Conservation (phyloP, 2,329 filamentous ascomycete genomes). For the Pseudocercospora musae region DNA sequence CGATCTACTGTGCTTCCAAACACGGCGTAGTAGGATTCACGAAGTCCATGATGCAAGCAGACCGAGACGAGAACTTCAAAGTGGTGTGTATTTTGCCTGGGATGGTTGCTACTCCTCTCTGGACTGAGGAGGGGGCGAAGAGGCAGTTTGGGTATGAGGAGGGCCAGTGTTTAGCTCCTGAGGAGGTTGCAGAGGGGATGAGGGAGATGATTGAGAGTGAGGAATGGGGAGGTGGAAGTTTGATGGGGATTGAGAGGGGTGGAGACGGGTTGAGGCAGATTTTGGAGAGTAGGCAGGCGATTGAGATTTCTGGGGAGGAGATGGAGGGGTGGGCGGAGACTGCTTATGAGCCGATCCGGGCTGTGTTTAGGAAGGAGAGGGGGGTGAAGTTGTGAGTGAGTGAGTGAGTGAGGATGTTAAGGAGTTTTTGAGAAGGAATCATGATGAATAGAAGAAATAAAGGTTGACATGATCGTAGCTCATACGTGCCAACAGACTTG, state of each 20-base stretch:
- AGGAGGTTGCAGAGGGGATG: conserved; percentile 31
- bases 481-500: background rate
- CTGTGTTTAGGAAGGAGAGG: conserved; percentile 17
- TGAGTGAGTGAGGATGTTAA: too few relatives aligned
- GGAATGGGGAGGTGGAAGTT: conserved; percentile 10
- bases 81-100: conserved; percentile 36
- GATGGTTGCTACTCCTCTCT: conserved; percentile 31
- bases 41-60: conserved; percentile 35
- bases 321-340: conserved; percentile 12
- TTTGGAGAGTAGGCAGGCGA: conserved; percentile 13
- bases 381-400: background rate
- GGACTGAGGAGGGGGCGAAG: conserved; percentile 24
- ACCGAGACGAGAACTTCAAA: conserved; percentile 36
- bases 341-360: conserved; percentile 21
- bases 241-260: conserved; percentile 8
- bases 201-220: conserved; percentile 25
- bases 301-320: conserved; percentile 6
- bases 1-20: conserved; percentile 40
- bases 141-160: conserved; percentile 19
- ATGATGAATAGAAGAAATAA: too few relatives aligned
- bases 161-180: conserved; percentile 20
- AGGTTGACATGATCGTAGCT: background rate
- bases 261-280: conserved; percentile 1
- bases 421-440: too few relatives aligned
- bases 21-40: conserved; percentile 41